Percentiles rank a stretch among this genome's conserved stretches.
These are phyloP conservation scores for Penicillium goetzii DNA, from an alignment of 495 filamentous ascomycete species.

Conservation along the genomic window DNA sequence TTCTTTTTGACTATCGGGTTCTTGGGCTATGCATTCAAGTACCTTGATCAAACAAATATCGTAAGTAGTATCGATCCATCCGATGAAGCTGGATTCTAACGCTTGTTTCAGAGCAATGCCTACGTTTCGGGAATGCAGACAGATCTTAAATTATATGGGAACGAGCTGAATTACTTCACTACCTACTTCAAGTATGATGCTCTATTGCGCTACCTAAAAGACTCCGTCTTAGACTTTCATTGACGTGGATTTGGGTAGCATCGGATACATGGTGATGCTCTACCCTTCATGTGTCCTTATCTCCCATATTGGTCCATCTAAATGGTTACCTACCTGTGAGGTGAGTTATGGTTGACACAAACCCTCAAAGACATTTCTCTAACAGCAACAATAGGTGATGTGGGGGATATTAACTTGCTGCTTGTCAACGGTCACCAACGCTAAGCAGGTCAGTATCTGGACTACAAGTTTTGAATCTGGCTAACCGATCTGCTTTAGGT, in stretches of 20 bases:
- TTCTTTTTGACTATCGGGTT: background rate
- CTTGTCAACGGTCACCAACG: background rate
- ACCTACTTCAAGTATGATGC: slow-evolving; percentile 1
- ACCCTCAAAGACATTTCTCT: background rate
- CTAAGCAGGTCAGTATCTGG: background rate
- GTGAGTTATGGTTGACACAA: background rate
- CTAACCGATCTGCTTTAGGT: background rate
- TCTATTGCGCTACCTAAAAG: background rate
- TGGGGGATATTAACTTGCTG: background rate
- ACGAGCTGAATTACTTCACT: background rate
- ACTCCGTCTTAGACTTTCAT: no score
- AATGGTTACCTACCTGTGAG: background rate
- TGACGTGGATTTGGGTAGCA: background rate
- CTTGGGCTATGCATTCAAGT: slow-evolving; percentile 1
- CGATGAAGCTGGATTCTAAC: background rate
- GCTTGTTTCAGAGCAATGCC: background rate
- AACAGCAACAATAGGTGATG: background rate
- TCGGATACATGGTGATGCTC: background rate
- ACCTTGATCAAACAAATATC: background rate
- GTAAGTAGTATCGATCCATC: background rate
- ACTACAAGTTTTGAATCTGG: background rate
- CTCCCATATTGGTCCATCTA: background rate
- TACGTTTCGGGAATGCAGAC: background rate
- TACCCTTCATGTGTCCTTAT: background rate
- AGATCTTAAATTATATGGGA: background rate